phyloP scores from a whole-genome alignment of 2,329 filamentous ascomycete genomes.

The Fusarium sp. region DNA sequence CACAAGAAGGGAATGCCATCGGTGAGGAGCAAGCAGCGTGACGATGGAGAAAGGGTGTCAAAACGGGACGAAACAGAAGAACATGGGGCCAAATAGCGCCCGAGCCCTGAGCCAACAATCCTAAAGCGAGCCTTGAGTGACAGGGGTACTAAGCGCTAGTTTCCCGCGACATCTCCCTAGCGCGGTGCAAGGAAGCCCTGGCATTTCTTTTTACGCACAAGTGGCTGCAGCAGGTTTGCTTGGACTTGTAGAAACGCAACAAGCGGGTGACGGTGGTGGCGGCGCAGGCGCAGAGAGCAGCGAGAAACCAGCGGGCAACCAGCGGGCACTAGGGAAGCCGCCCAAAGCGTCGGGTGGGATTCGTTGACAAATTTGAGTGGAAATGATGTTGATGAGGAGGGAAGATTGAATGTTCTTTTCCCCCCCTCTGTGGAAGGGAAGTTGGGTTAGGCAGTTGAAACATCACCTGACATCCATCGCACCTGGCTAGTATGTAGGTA shows the following conservation, averaged over 20 bases:
- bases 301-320: conserved; percentile 32
- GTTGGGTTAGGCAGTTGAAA: not conserved
- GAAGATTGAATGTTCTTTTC: not conserved
- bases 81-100: conserved; percentile 37
- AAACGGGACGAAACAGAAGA: conserved; percentile 45
- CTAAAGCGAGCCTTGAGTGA: conserved; percentile 22
- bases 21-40: conserved; percentile 40
- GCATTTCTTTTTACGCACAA: conserved; percentile 7
- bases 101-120: conserved; percentile 31
- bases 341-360: conserved; percentile 42
- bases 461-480: not conserved
- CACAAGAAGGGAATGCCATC: conserved; percentile 12
- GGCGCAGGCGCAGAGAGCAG: conserved; percentile 25
- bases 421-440: not conserved
- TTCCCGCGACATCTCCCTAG: conserved; percentile 37
- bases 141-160: conserved; percentile 23
- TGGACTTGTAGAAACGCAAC: conserved; percentile 13
- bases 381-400: not conserved
- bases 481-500: not conserved
- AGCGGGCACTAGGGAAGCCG: conserved; percentile 48
- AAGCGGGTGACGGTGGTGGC: conserved; percentile 23
- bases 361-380: not conserved
- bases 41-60: conserved; percentile 32
- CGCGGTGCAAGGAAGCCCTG: conserved; percentile 30
- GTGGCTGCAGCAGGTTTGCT: conserved; percentile 1